These are phyloP conservation scores for Yamadazyma kitorensis DNA, from an alignment of 805 yeast genomes.

Conservation along the genomic window DNA sequence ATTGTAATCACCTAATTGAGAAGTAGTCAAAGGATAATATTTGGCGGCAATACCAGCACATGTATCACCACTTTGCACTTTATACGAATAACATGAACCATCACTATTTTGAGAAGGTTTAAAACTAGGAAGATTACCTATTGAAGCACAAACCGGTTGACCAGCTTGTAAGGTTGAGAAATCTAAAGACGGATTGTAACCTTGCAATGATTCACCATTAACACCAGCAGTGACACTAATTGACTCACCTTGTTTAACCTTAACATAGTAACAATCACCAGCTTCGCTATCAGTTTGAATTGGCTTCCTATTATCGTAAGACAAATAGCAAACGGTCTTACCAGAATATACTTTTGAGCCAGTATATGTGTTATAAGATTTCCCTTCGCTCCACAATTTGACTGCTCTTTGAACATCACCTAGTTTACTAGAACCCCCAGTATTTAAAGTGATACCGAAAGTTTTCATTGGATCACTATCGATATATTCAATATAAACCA, in stretches of 20 bases:
- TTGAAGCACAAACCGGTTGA: conserved; percentile 11
- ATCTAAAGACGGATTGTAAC: conserved; percentile 10
- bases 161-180: conserved; percentile 8
- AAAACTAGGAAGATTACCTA: conserved; percentile 8
- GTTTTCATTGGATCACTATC: conserved; percentile 11
- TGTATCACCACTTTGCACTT: conserved; percentile 14
- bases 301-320: conserved; percentile 8
- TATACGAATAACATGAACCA: conserved; percentile 16
- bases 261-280: conserved; percentile 10
- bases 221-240: conserved; percentile 6
- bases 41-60: conserved; percentile 10
- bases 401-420: conserved; percentile 12
- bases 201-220: conserved; percentile 10
- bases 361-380: conserved; percentile 7
- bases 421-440: conserved; percentile 8
- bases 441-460: conserved; percentile 12
- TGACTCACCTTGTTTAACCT: conserved; percentile 1
- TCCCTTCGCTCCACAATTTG: conserved; percentile 13
- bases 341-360: conserved; percentile 9
- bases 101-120: conserved; percentile 13
- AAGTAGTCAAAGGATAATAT: conserved; percentile 10
- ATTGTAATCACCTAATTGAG: conserved; percentile 11
- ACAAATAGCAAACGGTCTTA: conserved; percentile 8
- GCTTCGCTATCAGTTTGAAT: conserved; percentile 10
- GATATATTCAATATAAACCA: conserved; percentile 12